phyloP scores from a whole-genome alignment of 1,284 basidiomycete species.

The Phylloboletellus chloephorus region DNA sequence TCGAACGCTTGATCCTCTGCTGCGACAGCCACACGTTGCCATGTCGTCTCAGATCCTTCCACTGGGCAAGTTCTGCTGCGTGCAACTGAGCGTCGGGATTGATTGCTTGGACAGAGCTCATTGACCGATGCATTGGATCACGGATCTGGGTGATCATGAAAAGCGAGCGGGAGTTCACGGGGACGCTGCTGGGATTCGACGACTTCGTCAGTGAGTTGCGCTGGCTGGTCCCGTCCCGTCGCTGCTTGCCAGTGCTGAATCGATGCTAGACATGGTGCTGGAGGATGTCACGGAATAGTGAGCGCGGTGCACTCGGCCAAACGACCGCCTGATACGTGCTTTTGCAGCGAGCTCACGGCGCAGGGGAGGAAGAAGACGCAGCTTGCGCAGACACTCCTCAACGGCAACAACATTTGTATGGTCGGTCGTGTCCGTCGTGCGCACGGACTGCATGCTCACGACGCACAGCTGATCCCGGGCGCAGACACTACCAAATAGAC shows the following conservation, averaged over 20 bases:
- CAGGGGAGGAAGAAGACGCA: slow-evolving; percentile 80
- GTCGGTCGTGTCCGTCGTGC: slow-evolving; percentile 40
- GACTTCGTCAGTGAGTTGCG: slow-evolving; percentile 95
- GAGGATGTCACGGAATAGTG: slow-evolving; percentile 98
- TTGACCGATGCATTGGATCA: slow-evolving; percentile 92
- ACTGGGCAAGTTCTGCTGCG: slow-evolving; percentile 31
- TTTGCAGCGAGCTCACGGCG: slow-evolving; percentile 74
- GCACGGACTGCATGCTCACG: slow-evolving; percentile 2
- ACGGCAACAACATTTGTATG: slow-evolving; percentile 99
- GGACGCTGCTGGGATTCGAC: slow-evolving; percentile 95
- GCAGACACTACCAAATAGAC: slow-evolving; percentile 31
- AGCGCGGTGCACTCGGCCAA: slow-evolving; percentile 19
- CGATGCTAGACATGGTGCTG: slow-evolving; percentile 84
- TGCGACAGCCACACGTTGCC: slow-evolving; percentile 4
- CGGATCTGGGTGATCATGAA: slow-evolving; percentile 97
- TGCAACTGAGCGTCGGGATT: slow-evolving; percentile 4
- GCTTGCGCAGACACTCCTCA: slow-evolving; percentile 87
- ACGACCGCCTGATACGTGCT: slow-evolving; percentile 13
- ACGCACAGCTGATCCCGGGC: slow-evolving; percentile 67
- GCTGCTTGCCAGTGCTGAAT: neutral
- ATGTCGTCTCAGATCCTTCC: slow-evolving; percentile 70
- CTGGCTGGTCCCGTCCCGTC: neutral
- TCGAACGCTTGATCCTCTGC: slow-evolving; percentile 9
- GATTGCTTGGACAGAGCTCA: slow-evolving; percentile 57
- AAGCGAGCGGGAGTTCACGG: slow-evolving; percentile 91